Evolutionary conservation across 2,329 filamentous ascomycete species (phyloP), one percentile per base, ranked within the genome.

Genomic region (Macrophomina phaseolina): DNA sequence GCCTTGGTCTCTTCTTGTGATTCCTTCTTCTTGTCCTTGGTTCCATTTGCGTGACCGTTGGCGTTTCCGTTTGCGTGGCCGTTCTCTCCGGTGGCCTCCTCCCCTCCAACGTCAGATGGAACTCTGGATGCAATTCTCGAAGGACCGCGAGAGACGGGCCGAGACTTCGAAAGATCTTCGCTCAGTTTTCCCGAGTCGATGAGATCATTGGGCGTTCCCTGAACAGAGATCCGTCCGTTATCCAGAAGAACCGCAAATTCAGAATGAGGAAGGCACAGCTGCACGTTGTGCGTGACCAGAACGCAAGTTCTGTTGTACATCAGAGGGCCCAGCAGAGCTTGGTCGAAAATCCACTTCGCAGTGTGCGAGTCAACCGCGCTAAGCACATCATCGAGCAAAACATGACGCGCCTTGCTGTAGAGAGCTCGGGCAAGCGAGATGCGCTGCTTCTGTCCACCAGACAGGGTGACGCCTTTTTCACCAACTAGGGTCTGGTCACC

Each of bases 351-450:
- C 90, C 96, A 97, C 78, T 97, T 96, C 2, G 94, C 94, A 0
- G 95, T 98, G 73, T 99, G 95, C 3, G 95, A 96, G 78, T 99
- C 95, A 40, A 99, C 95, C 34, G 95, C 95, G 75, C 94, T 97
- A 51, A 99, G 85, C 70, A 96, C 97, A 78, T 99, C 95, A 74
- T 99, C 95, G 60, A 99, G 85, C 11, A 99, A 86, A 16, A 99
- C 81, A 77, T 98, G 94, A 64, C 90, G 90, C 5, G 94, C 96
- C 78, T 93, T 94, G 70, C 93, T 97, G 80, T 99, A 99, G n/a
- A 99, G 85, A 1, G 95, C 95, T 71, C 95, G 90, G n/a, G 95
- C 95, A 52, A 99, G 86, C 14, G 94, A 97, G 62, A 99, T 98
- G 67, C 95, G 90, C 79, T 99, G 95, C 80, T 98, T 98, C 80